Conservation (phyloP, 129 eudicot species). For the Flaveria trinervia region DNA sequence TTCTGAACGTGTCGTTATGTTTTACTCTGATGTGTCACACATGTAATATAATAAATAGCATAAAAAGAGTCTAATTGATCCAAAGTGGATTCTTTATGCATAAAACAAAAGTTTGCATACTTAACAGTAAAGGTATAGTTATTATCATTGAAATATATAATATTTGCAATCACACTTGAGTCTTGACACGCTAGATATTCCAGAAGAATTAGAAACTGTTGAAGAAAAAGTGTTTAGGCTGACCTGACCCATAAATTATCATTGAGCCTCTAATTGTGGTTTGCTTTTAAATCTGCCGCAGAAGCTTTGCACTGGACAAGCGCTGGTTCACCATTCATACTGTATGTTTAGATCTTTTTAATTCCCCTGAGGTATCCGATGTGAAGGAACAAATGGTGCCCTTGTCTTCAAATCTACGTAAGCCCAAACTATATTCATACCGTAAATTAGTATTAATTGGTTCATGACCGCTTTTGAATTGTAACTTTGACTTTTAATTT, state of each 20-base stretch:
- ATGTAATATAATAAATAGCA: conserved; percentile 7
- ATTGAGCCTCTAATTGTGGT: background rate
- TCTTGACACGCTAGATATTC: conserved; percentile 3
- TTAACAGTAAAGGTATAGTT: background rate
- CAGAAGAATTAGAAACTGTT: background rate
- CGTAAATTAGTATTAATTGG: conserved; percentile 11
- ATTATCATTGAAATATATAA: conserved; percentile 11
- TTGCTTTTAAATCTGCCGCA: conserved; percentile 17
- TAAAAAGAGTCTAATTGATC: conserved; percentile 1
- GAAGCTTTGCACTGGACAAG: conserved; percentile 64
- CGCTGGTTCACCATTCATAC: conserved; percentile 76
- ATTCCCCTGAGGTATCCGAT: conserved; percentile 50
- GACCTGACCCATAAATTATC: background rate
- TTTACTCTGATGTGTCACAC: background rate
- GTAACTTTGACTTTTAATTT: background rate
- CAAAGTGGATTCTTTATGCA: background rate
- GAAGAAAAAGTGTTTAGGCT: conserved; percentile 3
- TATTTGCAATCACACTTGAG: background rate
- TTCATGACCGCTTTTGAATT: background rate
- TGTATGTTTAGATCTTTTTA: conserved; percentile 61
- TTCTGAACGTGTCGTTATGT: background rate
- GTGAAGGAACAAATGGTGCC: conserved; percentile 44
- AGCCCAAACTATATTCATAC: conserved; percentile 24
- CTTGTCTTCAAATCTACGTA: conserved; percentile 37
- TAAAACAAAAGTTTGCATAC: background rate